Percentiles rank a stretch among this genome's conserved stretches.
These are phyloP conservation scores for Parathielavia hyrcaniae DNA, from an alignment of 495 filamentous ascomycete genomes.

Conservation along the genomic window DNA sequence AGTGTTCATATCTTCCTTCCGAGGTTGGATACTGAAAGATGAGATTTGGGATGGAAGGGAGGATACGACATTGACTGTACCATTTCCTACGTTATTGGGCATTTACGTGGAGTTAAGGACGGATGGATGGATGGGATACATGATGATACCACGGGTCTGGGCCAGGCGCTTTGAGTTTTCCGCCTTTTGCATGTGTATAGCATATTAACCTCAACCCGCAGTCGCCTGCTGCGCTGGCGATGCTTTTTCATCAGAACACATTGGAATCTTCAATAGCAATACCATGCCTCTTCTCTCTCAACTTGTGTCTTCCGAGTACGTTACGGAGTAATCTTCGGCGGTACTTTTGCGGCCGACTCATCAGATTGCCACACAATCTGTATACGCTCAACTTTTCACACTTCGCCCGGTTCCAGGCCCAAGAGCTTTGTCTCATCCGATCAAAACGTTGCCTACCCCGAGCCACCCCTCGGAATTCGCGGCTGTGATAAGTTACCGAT, in stretches of 20 bases:
- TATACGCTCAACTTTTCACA: not conserved
- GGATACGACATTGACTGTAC: not conserved
- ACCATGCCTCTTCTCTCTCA: not conserved
- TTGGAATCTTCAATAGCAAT: not conserved
- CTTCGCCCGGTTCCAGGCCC: not conserved
- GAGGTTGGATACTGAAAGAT: not conserved
- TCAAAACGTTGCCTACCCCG: not conserved
- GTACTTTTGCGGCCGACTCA: not conserved
- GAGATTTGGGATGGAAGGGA: not conserved
- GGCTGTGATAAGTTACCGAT: not conserved
- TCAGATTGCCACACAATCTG: not conserved
- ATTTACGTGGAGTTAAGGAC: constrained; percentile 6
- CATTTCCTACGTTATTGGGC: constrained; percentile 5
- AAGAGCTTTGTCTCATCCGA: not conserved
- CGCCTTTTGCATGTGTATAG: not conserved
- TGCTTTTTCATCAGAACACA: not conserved
- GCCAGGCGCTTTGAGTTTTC: not conserved
- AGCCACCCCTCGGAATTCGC: not conserved
- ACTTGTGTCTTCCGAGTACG: not conserved
- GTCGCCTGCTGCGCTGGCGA: constrained; percentile 1
- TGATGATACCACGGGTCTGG: constrained; percentile 6
- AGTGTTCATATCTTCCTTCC: no score
- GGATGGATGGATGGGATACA: constrained; percentile 1
- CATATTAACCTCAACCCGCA: not conserved
- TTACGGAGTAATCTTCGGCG: not conserved